Evolutionary conservation across 257 asterid species (phyloP).

Genomic region (Salvia splendens): DNA sequence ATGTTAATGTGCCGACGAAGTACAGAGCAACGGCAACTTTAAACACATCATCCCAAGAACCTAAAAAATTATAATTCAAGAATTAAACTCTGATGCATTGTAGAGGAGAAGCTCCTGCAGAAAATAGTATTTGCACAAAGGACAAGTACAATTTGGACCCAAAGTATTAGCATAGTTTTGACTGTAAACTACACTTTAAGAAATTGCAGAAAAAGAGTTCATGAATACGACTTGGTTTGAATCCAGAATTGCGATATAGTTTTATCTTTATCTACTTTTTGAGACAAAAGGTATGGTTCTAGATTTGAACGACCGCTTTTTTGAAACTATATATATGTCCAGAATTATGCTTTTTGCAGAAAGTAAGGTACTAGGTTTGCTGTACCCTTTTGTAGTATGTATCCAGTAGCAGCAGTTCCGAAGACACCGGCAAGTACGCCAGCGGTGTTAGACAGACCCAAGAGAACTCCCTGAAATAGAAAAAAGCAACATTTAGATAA

Average conservation of each 20-base stretch:
- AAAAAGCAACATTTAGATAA: background rate
- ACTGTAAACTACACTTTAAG: no score
- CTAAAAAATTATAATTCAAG: conserved; percentile 42
- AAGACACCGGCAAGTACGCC: conserved; percentile 97
- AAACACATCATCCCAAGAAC: conserved; percentile 96
- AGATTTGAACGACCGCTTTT: no score
- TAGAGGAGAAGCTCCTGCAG: background rate
- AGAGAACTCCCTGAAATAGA: conserved; percentile 69
- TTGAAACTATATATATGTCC: no score
- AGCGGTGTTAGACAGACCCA: conserved; percentile 93
- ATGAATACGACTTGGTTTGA: no score
- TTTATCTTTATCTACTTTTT: no score
- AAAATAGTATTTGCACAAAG: background rate
- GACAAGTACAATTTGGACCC: no score
- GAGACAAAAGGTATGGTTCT: no score
- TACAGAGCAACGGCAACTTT: conserved; percentile 78
- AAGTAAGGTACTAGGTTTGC: conserved; percentile 6
- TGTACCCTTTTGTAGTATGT: conserved; percentile 87
- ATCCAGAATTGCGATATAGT: no score
- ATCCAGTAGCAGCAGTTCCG: conserved; percentile 98
- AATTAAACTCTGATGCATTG: conserved; percentile 9
- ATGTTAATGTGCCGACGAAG: conserved; percentile 80
- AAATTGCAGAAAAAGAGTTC: no score
- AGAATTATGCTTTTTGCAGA: background rate
- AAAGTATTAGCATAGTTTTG: no score